Evolutionary conservation across 1,139 yeast species (phyloP).

Genomic region (Protomyces lactucae-debilis): DNA sequence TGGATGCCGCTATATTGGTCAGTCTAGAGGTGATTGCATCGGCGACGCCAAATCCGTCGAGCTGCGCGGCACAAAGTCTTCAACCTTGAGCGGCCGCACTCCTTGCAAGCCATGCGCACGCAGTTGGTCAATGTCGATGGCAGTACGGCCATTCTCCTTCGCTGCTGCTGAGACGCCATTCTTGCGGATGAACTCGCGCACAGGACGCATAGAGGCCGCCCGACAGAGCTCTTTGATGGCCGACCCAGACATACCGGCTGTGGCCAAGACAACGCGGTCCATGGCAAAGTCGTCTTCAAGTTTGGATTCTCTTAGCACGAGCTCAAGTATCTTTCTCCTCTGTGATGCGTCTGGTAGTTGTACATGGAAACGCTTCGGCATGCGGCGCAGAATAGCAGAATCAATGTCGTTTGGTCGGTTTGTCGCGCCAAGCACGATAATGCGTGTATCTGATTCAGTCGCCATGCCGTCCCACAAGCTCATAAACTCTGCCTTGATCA

Average conservation of each 20-base stretch:
- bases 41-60: too few relatives aligned
- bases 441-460: constrained; percentile 59
- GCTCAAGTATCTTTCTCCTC: constrained; percentile 61
- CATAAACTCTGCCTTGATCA: constrained; percentile 95
- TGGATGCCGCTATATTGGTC: too few relatives aligned
- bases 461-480: constrained; percentile 86
- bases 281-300: constrained; percentile 60
- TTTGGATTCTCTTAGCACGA: constrained; percentile 57
- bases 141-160: background rate
- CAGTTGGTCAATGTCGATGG: constrained; percentile 10
- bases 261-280: constrained; percentile 54
- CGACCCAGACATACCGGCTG: constrained; percentile 82
- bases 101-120: constrained; percentile 3
- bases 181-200: constrained; percentile 65
- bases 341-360: constrained; percentile 66
- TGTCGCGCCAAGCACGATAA: constrained; percentile 90
- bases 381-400: constrained; percentile 81
- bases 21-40: too few relatives aligned
- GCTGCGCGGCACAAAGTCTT: background rate
- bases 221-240: constrained; percentile 87
- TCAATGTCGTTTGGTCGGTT: constrained; percentile 90
- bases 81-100: constrained; percentile 8
- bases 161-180: constrained; percentile 35
- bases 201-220: constrained; percentile 86
- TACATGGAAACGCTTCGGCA: constrained; percentile 86